Conservation (phyloP, 352 stramenopile genomes). For the Phytophthora tubulina region DNA sequence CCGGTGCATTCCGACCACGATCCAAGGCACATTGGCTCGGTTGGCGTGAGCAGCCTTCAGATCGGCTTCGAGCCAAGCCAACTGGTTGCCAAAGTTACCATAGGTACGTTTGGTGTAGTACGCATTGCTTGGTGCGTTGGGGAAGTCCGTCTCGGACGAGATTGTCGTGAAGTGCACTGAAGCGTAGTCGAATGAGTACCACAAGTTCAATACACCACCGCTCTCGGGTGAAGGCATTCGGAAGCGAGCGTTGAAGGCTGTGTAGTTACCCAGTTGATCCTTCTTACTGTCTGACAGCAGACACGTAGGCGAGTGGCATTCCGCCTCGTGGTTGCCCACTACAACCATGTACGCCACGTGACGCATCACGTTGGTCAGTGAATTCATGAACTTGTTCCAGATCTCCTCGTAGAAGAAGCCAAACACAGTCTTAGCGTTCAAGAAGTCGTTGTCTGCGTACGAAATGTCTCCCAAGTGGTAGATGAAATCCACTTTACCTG, state of each 20-base stretch:
- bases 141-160: constrained; percentile 75
- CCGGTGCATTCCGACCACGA: constrained; percentile 64
- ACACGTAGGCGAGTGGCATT: constrained; percentile 49
- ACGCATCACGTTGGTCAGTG: constrained; percentile 51
- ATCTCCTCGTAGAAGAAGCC: constrained; percentile 57
- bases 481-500: constrained; percentile 47
- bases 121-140: constrained; percentile 45
- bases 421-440: constrained; percentile 33
- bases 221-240: constrained; percentile 53
- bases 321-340: constrained; percentile 64
- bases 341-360: constrained; percentile 76
- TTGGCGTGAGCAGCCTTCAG: constrained; percentile 56
- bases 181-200: constrained; percentile 56
- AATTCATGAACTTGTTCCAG: constrained; percentile 81
- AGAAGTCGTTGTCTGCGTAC: constrained; percentile 55
- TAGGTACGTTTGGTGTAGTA: constrained; percentile 45
- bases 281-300: constrained; percentile 38
- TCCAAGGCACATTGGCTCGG: constrained; percentile 54
- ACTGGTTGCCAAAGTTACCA: constrained; percentile 49
- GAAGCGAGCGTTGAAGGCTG: constrained; percentile 62
- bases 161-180: constrained; percentile 82
- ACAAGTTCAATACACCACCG: constrained; percentile 54
- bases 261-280: constrained; percentile 60
- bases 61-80: constrained; percentile 60
- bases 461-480: constrained; percentile 57